Evolutionary conservation across 768 basidiomycete genomes (phyloP), one percentile per base, ranked within the genome.

Genomic region (Boletus tomentosulus): DNA sequence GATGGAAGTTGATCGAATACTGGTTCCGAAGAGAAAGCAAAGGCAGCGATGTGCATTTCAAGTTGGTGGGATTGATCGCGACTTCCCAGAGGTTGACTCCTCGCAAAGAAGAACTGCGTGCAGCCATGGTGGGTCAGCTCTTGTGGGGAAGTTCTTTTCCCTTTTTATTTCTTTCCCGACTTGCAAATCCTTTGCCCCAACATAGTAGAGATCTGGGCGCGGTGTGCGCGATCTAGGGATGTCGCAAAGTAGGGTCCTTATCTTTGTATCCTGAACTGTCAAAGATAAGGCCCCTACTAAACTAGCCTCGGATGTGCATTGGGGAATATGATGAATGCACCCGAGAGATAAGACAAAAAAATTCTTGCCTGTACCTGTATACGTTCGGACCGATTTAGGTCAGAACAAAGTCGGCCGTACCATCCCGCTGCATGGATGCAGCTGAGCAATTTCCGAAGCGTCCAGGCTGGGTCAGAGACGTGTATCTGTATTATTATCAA

Each of bases 1-100:
- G 72, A 64, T 83, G 81, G 46, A 83, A 81, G 38, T 75, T 74
- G 55, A 74, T 65, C 3, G 77, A 66, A 58, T 84, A 79, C 3
- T 75, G 77, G 50, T 73, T 76, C 30, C 64, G 54, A 22, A 84
- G 66, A 48, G 76, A 76, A 57, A 84, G 66, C 33, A 84, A 65
- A 0, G 82, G 81, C 1, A 84, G 60, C 0, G 79, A 81, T 47
- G 74, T 74, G 48, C 74, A 75, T 58, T 82, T 84, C 28, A 74
- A 62, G 60, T 82, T 84, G 58, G 74, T 58, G 0, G 78, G 78
- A 62, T 83, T 82, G 50, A 82, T 63, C 22, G 53, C 34, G 8
- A 49, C 41, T 4, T 60, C 44, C 41, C 27, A n/a, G 38, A 62
- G 22, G 42, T 27, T 64, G 53, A 52, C 28, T 44, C 37, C 15